Conservation (phyloP, 2,329 filamentous ascomycete genomes). For the Xylariomycetidae sp. region DNA sequence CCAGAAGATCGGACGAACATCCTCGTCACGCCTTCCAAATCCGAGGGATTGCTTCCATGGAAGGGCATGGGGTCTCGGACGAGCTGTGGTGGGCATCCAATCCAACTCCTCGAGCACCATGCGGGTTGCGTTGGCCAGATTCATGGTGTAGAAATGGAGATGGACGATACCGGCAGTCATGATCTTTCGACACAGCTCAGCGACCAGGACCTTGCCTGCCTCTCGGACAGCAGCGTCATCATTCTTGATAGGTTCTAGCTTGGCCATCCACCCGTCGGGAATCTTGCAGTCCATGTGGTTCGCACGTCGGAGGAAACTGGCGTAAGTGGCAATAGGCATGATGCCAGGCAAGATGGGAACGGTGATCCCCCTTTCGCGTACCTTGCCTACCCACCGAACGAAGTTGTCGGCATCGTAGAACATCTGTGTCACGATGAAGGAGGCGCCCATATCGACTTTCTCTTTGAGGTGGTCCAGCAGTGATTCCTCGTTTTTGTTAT, state of each 20-base stretch:
- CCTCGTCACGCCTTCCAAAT: slow-evolving; percentile 82
- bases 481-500: slow-evolving; percentile 79
- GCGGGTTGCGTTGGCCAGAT: slow-evolving; percentile 86
- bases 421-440: slow-evolving; percentile 98
- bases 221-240: slow-evolving; percentile 91
- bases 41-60: slow-evolving; percentile 95
- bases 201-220: slow-evolving; percentile 80
- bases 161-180: slow-evolving; percentile 78
- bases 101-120: slow-evolving; percentile 90
- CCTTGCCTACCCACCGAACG: slow-evolving; percentile 81
- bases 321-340: slow-evolving; percentile 95
- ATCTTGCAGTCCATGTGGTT: slow-evolving; percentile 88
- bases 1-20: slow-evolving; percentile 98
- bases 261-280: slow-evolving; percentile 74
- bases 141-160: slow-evolving; percentile 99
- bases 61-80: slow-evolving; percentile 80
- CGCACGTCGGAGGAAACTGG: slow-evolving; percentile 82
- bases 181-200: slow-evolving; percentile 84
- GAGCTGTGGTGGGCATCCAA: slow-evolving; percentile 71
- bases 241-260: slow-evolving; percentile 90
- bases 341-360: slow-evolving; percentile 84
- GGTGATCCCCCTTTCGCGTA: slow-evolving; percentile 77
- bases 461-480: slow-evolving; percentile 92
- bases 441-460: slow-evolving; percentile 90
- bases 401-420: slow-evolving; percentile 98